Evolutionary conservation across 768 basidiomycete species (phyloP), one percentile per base, ranked within the genome.

Genomic region (Pholiota molesta): DNA sequence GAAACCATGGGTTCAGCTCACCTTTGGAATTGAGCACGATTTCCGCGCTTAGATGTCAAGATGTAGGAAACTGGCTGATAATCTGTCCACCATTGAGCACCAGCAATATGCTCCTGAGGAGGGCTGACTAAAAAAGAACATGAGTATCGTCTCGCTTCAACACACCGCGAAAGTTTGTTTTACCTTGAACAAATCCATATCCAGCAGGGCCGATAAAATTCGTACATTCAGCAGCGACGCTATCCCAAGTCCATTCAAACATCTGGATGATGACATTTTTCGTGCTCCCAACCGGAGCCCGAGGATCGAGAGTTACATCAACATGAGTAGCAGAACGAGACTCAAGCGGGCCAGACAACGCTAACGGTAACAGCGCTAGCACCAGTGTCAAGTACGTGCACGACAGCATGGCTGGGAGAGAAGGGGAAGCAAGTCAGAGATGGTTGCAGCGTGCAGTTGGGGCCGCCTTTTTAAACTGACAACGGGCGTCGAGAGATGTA

Each of bases 21-120:
- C 76, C 63, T 76, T 60, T 75, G 70, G 69, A 78, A 89, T 62
- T 89, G 85, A 3, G 71, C 61, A 14, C 86, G 79, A 64, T 84
- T 78, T 5, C 89, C 89, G 0, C 86, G 85, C 71, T 90, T 90
- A 0, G 87, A 88, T 1, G 80, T 86, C 52, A 90, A 69, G 10
- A 58, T 87, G 68, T 90, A 89, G 1, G 87, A 89, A 0, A 88
- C 87, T 3, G 85, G 83, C 74, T 82, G 89, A 66, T 91, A 90
- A 68, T 89, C 88, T 0, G 88, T 90, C 88, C 88, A 90, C 89
- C 89, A 90, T 66, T 88, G 80, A 2, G 74, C 11, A 4, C 88
- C 88, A 14, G 73, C 65, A 45, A 89, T 73, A 65, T 88, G 87
- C 65, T 89, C 88, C 60, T 79, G 78, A 2, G 87, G 77, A 0